phyloP scores from a whole-genome alignment of 257 asterid species.

The Solanum bukasovii region DNA sequence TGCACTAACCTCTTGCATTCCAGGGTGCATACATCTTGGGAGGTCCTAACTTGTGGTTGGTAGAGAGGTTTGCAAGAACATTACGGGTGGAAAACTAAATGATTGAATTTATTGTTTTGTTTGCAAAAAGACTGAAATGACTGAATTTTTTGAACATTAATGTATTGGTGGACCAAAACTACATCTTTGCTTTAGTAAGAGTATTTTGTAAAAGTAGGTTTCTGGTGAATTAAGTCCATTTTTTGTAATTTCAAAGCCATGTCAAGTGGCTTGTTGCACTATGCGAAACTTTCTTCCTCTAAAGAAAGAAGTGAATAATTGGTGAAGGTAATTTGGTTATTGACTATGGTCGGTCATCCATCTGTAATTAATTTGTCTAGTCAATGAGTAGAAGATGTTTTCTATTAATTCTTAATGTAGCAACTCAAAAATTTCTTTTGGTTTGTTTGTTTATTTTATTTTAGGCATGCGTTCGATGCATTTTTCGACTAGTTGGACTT shows the following conservation, averaged over 20 bases:
- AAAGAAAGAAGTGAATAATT: not conserved
- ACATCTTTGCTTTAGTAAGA: not conserved
- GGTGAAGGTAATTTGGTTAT: not conserved
- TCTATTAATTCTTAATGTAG: not conserved
- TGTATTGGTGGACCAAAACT: not conserved
- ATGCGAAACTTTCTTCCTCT: not conserved
- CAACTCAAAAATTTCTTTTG: not conserved
- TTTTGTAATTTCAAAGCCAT: not conserved
- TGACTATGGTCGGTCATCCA: not conserved
- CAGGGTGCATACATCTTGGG: not conserved
- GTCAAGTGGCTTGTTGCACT: not conserved
- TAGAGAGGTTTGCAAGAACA: not conserved
- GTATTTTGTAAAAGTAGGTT: not conserved
- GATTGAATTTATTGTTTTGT: not conserved
- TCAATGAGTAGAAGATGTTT: not conserved
- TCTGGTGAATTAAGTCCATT: not conserved
- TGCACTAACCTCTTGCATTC: not conserved
- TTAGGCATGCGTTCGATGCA: conserved; percentile 66
- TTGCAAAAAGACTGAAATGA: not conserved
- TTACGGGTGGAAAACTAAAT: not conserved
- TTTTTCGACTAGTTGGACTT: conserved; percentile 42
- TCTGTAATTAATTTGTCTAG: not conserved
- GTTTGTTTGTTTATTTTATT: not conserved
- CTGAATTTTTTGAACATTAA: not conserved
- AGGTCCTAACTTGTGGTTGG: not conserved